Evolutionary conservation across 176 grass and related monocot genomes (phyloP).

Genomic region (Aegilops bicornis): DNA sequence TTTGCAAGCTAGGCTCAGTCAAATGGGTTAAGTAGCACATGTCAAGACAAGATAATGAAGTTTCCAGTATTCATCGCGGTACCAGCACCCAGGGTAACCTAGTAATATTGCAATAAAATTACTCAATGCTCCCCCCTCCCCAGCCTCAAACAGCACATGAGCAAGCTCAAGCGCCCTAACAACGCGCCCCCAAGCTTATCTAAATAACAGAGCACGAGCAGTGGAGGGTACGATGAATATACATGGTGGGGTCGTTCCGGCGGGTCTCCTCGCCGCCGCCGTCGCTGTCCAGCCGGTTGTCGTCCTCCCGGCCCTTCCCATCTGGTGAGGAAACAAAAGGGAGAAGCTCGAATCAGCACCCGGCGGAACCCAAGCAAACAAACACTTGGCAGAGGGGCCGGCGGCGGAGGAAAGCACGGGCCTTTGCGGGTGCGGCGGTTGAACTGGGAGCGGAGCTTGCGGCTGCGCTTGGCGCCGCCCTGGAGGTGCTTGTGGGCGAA

Average conservation of each 20-base stretch:
- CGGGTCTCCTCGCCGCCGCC: slow-evolving; percentile 2
- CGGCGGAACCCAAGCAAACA: not conserved
- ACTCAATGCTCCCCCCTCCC: too few relatives aligned
- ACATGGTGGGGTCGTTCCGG: slow-evolving; percentile 21
- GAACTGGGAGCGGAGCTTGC: slow-evolving; percentile 71
- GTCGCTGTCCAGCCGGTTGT: not conserved
- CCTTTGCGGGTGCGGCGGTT: slow-evolving; percentile 59
- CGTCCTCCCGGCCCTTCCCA: slow-evolving; percentile 18
- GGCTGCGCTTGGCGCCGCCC: slow-evolving; percentile 65
- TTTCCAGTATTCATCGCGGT: not conserved
- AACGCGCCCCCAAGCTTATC: not conserved
- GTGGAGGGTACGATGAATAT: not conserved
- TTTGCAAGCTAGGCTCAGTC: not conserved
- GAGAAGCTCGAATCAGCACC: not conserved
- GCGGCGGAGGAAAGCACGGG: not conserved
- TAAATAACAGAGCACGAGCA: not conserved
- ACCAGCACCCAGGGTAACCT: not conserved
- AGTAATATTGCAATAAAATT: not conserved
- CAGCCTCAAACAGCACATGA: not conserved
- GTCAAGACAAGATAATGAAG: not conserved
- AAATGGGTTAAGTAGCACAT: not conserved
- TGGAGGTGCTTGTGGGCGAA: slow-evolving; percentile 91
- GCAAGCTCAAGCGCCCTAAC: not conserved
- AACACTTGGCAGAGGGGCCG: not conserved
- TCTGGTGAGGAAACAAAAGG: not conserved